These are phyloP conservation scores for Rhizopogon rudus DNA, from an alignment of 768 basidiomycete species.

Conservation along the genomic window DNA sequence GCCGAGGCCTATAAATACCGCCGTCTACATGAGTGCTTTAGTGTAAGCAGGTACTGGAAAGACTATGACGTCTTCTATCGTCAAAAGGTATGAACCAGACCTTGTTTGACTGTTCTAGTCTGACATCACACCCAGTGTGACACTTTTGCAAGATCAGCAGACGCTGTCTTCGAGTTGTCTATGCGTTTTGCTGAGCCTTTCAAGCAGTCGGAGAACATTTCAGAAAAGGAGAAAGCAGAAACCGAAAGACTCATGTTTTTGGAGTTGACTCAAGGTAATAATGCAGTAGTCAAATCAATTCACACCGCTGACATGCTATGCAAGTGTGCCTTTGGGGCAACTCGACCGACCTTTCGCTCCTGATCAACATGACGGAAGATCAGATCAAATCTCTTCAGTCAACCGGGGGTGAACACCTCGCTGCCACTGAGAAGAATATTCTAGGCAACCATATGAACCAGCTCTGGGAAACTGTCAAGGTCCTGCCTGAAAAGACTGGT, in stretches of 20 bases:
- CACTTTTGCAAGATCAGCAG: constrained; percentile 87
- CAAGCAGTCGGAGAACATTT: constrained; percentile 49
- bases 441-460: constrained; percentile 75
- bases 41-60: constrained; percentile 83
- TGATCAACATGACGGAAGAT: constrained; percentile 98
- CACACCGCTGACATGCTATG: background rate
- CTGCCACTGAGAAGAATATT: constrained; percentile 95
- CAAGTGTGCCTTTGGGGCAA: constrained; percentile 95
- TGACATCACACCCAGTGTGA: constrained; percentile 57
- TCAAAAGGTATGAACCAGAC: constrained; percentile 58
- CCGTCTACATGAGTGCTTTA: constrained; percentile 90
- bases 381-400: constrained; percentile 96
- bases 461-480: constrained; percentile 72
- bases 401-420: constrained; percentile 92
- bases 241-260: constrained; percentile 83
- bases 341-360: constrained; percentile 89
- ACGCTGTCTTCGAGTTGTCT: constrained; percentile 93
- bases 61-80: constrained; percentile 94
- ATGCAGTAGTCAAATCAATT: constrained; percentile 3
- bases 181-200: constrained; percentile 87
- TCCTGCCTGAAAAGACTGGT: constrained; percentile 62
- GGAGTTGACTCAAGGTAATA: constrained; percentile 83
- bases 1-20: constrained; percentile 95
- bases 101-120: background rate
- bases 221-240: constrained; percentile 52